Base-by-base conservation (phyloP, 495 filamentous ascomycete genomes). In the Astrothelium macrocarpum region DNA sequence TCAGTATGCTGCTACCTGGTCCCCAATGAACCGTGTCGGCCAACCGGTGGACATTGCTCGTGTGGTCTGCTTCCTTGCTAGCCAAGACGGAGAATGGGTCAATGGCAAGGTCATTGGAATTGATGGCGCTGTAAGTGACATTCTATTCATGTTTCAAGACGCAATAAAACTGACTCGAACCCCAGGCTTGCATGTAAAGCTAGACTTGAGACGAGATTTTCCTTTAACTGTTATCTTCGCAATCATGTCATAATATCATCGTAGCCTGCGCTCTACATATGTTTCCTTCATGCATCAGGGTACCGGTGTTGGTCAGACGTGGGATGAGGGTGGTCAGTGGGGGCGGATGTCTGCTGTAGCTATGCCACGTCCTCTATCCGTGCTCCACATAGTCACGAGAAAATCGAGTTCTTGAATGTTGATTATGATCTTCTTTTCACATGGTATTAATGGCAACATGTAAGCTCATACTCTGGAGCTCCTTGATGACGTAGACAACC, bases 81-180 rank as follows among this genome's bases (percentile, higher is more conserved):
- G 81, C 43, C 79, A 87, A 67, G 84, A 87, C 66, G 84, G 82
- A 53, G 83, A 83, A 64, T 87, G 84, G 84, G 74, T 87, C 60
- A 87, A 87, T 71, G 84, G 84, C 66, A 83, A 86, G 78, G 71
- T 78, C 59, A 71, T 77, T 60, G 75, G 75, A 60, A 75, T 78
- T 53, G 70, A 72, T 63, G 70, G 70, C 28, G 68, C 68, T 49
- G 49, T 56, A 29, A 56, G 49, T 56, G 1, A 11, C 26, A 32
- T 53, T 4, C 20, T 16, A 7, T 62, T 4, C 39, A 0, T 25
- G 0, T 25, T 11, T 10, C 0, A n/a, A 11, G n/a, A 36, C 1
- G 5, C 4, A 0, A 36, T 10, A 1, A 1, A 25, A 3, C 59
- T 60, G 25, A 60, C 4, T 11, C 12, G 16, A 11, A 36, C 36